Evolutionary conservation across 225 moss, liverwort and hornwort genomes (phyloP).

Genomic region (Rhytidiadelphus loreus): DNA sequence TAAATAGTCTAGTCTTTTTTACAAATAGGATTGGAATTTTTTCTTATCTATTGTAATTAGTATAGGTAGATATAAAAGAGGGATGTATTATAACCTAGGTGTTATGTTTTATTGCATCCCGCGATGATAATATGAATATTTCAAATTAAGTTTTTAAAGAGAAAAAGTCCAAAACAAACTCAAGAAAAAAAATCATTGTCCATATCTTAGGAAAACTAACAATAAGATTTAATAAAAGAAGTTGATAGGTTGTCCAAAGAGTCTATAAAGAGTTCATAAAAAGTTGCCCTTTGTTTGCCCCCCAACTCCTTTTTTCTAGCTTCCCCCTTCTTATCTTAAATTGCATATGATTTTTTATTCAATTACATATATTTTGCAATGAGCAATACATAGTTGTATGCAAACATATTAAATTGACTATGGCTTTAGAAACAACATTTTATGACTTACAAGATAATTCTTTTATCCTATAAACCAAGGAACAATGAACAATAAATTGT

Average conservation of each 20-base stretch:
- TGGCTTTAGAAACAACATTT: neutral
- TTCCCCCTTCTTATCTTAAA: neutral
- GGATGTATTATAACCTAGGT: fast-evolving
- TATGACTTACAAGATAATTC: no score
- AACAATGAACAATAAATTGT: no score
- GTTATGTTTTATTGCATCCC: neutral
- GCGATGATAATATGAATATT: neutral
- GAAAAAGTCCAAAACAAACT: neutral
- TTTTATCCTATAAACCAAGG: no score
- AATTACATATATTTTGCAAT: neutral
- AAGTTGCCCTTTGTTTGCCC: neutral
- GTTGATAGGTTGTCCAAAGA: neutral
- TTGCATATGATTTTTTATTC: neutral
- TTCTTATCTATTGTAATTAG: neutral
- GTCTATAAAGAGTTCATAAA: neutral
- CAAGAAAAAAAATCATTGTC: neutral
- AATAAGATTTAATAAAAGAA: neutral
- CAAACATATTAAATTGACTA: neutral
- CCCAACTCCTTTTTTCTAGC: fast-evolving
- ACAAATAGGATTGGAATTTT: neutral
- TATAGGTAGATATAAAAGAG: fast-evolving
- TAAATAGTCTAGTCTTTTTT: neutral
- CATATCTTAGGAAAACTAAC: neutral
- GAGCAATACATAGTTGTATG: neutral
- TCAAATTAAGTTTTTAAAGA: neutral